Conservation (phyloP, 2,329 filamentous ascomycete species). For the Colletotrichum sp. region DNA sequence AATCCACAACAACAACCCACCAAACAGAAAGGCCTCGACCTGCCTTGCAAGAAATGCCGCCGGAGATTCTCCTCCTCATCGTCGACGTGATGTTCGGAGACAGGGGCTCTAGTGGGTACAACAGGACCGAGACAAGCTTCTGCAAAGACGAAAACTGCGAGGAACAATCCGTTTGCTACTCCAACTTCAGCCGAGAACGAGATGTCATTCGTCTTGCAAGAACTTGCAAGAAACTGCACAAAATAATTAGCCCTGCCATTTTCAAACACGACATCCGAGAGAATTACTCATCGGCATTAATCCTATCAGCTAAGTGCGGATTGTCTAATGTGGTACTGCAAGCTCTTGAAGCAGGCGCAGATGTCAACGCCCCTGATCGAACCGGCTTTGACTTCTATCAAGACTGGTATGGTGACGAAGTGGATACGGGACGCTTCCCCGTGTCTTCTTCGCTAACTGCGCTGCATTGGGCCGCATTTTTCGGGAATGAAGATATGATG, state of each 20-base stretch:
- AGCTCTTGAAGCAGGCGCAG: not conserved
- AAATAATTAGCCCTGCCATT: not conserved
- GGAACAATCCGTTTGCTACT: not conserved
- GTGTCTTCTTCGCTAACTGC: not conserved
- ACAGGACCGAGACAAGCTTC: not conserved
- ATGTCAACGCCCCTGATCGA: not conserved
- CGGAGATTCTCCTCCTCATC: not conserved
- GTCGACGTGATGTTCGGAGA: not conserved
- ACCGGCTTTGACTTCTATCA: not conserved
- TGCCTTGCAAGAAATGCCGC: not conserved
- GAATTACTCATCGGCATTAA: not conserved
- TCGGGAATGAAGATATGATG: not conserved
- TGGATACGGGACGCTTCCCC: not conserved
- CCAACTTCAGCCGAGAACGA: not conserved
- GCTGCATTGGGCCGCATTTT: not conserved
- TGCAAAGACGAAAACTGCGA: accelerated
- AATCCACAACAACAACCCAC: not conserved
- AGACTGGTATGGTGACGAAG: too few relatives aligned
- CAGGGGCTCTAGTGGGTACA: not conserved
- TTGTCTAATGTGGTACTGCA: not conserved
- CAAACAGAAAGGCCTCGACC: not conserved
- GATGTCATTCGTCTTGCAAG: not conserved
- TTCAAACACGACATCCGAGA: not conserved
- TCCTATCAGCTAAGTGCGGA: not conserved
- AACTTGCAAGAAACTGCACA: not conserved